Percentiles rank a stretch among this genome's conserved stretches.
Evolutionary conservation across 805 yeast species (phyloP).

Genomic region (Candida sphagnicola): DNA sequence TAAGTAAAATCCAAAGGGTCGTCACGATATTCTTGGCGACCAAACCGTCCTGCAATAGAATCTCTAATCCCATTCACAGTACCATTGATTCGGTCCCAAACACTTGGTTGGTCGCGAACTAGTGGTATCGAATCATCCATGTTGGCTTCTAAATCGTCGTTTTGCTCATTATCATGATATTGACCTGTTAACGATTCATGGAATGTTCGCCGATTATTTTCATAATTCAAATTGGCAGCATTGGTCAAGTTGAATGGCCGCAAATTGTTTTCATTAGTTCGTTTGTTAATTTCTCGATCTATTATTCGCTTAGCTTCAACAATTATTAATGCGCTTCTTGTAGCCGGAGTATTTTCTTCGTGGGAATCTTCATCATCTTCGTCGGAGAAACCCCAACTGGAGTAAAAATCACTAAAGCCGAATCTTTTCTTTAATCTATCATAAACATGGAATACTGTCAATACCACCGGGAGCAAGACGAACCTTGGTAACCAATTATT

Average conservation of each 20-base stretch:
- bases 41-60: conserved; percentile 14
- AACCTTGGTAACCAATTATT: conserved; percentile 76
- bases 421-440: conserved; percentile 48
- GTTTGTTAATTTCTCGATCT: conserved; percentile 27
- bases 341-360: conserved; percentile 17
- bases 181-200: conserved; percentile 14
- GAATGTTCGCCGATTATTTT: conserved; percentile 22
- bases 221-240: conserved; percentile 20
- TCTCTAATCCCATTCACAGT: conserved; percentile 19
- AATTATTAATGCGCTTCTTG: conserved; percentile 32
- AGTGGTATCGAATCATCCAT: conserved; percentile 8
- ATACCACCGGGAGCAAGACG: conserved; percentile 61
- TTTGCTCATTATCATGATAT: conserved; percentile 9
- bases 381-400: conserved; percentile 37
- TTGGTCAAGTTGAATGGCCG: conserved; percentile 24
- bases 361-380: conserved; percentile 17
- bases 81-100: conserved; percentile 27
- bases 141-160: conserved; percentile 16
- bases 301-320: conserved; percentile 42
- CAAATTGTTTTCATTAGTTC: conserved; percentile 18
- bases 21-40: conserved; percentile 15
- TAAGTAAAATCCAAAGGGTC: conserved; percentile 29
- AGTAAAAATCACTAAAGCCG: conserved; percentile 37
- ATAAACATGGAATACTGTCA: conserved; percentile 64
- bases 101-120: conserved; percentile 3